Evolutionary conservation across 2,329 filamentous ascomycete species (phyloP).

Genomic region (Amauroascus niger): DNA sequence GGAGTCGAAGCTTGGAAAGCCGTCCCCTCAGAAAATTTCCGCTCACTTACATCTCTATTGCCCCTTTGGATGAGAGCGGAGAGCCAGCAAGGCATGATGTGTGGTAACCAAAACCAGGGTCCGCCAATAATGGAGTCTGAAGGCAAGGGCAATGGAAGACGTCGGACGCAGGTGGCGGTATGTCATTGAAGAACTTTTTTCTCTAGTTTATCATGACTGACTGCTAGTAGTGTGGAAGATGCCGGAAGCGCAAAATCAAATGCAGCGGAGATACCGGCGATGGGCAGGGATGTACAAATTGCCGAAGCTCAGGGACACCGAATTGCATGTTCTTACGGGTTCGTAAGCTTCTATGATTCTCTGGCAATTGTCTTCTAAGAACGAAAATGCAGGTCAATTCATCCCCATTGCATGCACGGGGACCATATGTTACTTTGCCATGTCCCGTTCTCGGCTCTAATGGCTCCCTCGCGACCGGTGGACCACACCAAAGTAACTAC

Average conservation of each 20-base stretch:
- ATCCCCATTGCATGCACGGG: slow-evolving; percentile 22
- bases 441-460: slow-evolving; percentile 22
- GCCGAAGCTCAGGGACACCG: slow-evolving; percentile 57
- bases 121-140: slow-evolving; percentile 25
- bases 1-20: not conserved
- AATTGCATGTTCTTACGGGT: slow-evolving; percentile 75
- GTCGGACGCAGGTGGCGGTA: slow-evolving; percentile 48
- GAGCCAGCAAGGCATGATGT: slow-evolving; percentile 21
- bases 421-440: slow-evolving; percentile 21
- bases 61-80: slow-evolving; percentile 22
- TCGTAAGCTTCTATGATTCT: slow-evolving; percentile 13
- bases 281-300: slow-evolving; percentile 72
- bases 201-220: slow-evolving; percentile 1
- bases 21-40: not conserved
- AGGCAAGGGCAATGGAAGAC: slow-evolving; percentile 34
- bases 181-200: slow-evolving; percentile 11
- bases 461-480: not conserved
- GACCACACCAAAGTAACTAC: not conserved
- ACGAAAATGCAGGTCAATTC: slow-evolving; percentile 28
- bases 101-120: not conserved
- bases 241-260: slow-evolving; percentile 86
- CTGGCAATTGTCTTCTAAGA: not conserved
- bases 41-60: not conserved
- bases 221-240: slow-evolving; percentile 59
- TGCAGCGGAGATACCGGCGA: slow-evolving; percentile 78